phyloP scores from a whole-genome alignment of 2,329 filamentous ascomycete genomes.

The Chalara sp. region DNA sequence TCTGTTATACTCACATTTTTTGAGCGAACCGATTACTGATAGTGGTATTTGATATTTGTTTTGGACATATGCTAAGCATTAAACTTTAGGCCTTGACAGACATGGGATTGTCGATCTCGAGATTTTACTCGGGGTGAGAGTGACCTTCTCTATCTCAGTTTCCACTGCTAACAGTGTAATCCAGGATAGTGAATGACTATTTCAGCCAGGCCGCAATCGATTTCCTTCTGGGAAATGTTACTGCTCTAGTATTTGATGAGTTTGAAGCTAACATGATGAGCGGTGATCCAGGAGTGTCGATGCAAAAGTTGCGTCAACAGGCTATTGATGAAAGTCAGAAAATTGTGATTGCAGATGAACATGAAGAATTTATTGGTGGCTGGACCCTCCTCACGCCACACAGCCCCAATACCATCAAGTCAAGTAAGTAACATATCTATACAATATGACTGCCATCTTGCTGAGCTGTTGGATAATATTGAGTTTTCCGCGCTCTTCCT shows the following conservation, averaged over 20 bases:
- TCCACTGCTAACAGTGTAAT: conserved; percentile 3
- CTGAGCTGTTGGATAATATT: too few species aligned
- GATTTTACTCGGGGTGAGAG: conserved; percentile 60
- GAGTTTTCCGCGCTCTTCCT: too few species aligned
- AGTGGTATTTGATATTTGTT: not conserved
- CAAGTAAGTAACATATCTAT: conserved; percentile 29
- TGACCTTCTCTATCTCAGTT: not conserved
- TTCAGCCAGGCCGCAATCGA: conserved; percentile 95
- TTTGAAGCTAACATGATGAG: conserved; percentile 93
- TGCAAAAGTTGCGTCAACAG: conserved; percentile 75
- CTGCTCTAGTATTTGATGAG: conserved; percentile 79
- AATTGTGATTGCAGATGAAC: conserved; percentile 76
- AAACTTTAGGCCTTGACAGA: conserved; percentile 68
- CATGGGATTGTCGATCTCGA: conserved; percentile 77
- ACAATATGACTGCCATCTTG: too few species aligned
- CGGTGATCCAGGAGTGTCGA: conserved; percentile 82
- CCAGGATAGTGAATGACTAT: conserved; percentile 93
- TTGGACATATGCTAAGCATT: not conserved
- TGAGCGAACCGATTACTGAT: too few species aligned
- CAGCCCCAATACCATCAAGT: conserved; percentile 59
- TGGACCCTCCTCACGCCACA: conserved; percentile 83
- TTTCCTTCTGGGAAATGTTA: conserved; percentile 85
- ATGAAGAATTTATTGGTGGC: conserved; percentile 78
- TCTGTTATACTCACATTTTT: too few species aligned
- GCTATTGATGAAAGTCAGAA: conserved; percentile 86